Conservation (phyloP, 2,329 filamentous ascomycete genomes). For the Exophiala oligosperma region DNA sequence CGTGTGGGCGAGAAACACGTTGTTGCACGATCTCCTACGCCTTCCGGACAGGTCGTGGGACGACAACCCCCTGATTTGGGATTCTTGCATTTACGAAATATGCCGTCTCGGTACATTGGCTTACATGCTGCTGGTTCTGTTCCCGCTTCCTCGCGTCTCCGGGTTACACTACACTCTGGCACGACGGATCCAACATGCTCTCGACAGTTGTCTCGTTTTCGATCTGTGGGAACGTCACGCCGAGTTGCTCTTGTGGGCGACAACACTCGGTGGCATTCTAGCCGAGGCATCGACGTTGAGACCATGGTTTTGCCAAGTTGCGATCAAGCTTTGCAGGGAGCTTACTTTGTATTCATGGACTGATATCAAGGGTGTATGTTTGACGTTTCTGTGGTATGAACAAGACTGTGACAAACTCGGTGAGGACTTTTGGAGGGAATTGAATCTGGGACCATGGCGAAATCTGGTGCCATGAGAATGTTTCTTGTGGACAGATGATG, state of each 20-base stretch:
- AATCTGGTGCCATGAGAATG: no score
- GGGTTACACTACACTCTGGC: conserved; percentile 35
- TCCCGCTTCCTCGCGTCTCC: conserved; percentile 39
- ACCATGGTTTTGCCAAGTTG: neutral
- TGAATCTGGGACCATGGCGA: neutral
- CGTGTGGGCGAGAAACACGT: conserved; percentile 4
- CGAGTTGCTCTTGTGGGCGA: conserved; percentile 36
- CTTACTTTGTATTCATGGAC: conserved; percentile 2
- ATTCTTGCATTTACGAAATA: conserved; percentile 33
- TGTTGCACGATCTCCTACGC: conserved; percentile 7
- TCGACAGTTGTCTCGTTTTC: conserved; percentile 28
- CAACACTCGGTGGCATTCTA: conserved; percentile 40
- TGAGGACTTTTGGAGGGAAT: conserved; percentile 9
- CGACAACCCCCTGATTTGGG: neutral
- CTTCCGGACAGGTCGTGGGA: conserved; percentile 3
- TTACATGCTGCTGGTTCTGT: conserved; percentile 39
- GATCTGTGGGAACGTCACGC: conserved; percentile 31
- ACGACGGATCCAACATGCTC: conserved; percentile 28
- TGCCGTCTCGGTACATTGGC: conserved; percentile 37
- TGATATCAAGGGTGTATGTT: neutral
- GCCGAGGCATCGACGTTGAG: conserved; percentile 25
- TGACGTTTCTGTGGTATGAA: conserved; percentile 11
- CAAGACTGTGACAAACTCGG: conserved; percentile 8
- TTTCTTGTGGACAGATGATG: neutral
- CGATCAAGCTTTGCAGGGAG: neutral